These are phyloP conservation scores for Angophora floribunda DNA, from an alignment of 345 rosid species.

Conservation along the genomic window DNA sequence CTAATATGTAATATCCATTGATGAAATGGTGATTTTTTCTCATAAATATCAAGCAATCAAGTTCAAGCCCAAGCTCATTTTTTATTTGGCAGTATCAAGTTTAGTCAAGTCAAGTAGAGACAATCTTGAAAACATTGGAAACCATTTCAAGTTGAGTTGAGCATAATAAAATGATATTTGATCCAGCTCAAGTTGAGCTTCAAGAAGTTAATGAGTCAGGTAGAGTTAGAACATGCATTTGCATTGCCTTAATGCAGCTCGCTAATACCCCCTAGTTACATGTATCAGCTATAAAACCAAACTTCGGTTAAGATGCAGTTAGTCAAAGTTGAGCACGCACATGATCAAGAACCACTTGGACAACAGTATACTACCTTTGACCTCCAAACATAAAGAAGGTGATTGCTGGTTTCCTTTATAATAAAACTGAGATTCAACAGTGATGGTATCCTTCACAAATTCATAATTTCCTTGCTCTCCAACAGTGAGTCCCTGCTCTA, in stretches of 20 bases:
- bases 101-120: neutral
- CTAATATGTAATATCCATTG: neutral
- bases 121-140: neutral
- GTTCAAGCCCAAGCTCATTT: neutral
- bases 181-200: neutral
- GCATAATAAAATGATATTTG: neutral
- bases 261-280: neutral
- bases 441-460: slow-evolving; percentile 4
- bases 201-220: neutral
- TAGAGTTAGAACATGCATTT: neutral
- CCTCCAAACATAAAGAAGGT: neutral
- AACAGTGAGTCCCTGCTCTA: slow-evolving; percentile 25
- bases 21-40: neutral
- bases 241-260: neutral
- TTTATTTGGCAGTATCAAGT: neutral
- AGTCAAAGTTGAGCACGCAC: neutral
- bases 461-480: slow-evolving; percentile 17
- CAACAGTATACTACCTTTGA: neutral
- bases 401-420: neutral
- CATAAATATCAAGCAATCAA: neutral
- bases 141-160: neutral
- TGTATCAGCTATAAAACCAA: neutral
- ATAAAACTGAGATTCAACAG: neutral
- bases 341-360: neutral
- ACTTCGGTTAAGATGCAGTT: neutral